phyloP scores from a whole-genome alignment of 2,329 filamentous ascomycete genomes.

The Daldinia sp. region DNA sequence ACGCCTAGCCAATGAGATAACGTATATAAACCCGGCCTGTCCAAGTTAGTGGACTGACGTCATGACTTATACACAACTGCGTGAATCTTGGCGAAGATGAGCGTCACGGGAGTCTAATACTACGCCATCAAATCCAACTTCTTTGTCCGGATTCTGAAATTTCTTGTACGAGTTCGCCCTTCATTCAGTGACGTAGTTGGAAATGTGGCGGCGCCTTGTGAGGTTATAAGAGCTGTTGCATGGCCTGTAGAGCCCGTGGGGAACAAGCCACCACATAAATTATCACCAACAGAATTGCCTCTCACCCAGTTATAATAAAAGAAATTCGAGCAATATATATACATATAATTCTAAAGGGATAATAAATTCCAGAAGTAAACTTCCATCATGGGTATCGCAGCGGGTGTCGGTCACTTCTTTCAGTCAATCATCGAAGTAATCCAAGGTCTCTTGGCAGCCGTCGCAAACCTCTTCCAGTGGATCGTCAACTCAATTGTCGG shows the following conservation, averaged over 20 bases:
- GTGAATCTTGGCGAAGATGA: conserved; percentile 17
- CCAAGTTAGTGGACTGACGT: conserved; percentile 22
- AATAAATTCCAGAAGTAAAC: not conserved
- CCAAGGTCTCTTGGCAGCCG: conserved; percentile 36
- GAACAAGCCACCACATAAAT: not conserved
- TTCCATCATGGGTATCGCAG: conserved; percentile 43
- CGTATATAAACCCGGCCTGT: not conserved
- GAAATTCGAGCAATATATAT: too few species aligned
- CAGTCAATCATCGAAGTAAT: conserved; percentile 38
- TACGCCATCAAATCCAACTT: conserved; percentile 10
- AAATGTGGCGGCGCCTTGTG: not conserved
- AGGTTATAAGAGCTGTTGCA: not conserved
- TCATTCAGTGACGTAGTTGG: conserved; percentile 24
- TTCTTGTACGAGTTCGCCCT: not conserved
- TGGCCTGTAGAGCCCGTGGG: not conserved
- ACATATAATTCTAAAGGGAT: not conserved
- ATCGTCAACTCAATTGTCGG: conserved; percentile 36
- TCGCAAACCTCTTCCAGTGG: conserved; percentile 40
- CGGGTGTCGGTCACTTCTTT: conserved; percentile 44
- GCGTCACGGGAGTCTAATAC: conserved; percentile 17
- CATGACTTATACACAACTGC: conserved; percentile 17
- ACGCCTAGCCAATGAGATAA: conserved; percentile 17
- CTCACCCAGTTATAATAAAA: too few species aligned
- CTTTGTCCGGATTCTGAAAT: conserved; percentile 16
- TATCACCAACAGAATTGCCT: not conserved